Conservation (phyloP, 305 asterid species). For the Stenogyne calaminthoides region DNA sequence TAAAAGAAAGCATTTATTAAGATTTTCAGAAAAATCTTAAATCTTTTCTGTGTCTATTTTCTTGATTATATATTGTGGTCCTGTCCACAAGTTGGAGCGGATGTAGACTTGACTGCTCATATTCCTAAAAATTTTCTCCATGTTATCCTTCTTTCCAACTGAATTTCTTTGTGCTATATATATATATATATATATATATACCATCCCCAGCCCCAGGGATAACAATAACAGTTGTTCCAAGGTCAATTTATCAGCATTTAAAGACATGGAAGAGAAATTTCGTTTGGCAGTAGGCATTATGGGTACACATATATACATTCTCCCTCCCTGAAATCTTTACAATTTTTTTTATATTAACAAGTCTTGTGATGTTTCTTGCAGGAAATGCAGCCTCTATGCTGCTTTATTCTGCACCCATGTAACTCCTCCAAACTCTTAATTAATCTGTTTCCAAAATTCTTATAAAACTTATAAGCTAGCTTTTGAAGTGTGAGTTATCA, state of each 20-base stretch:
- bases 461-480: neutral
- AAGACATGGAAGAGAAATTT: slow-evolving; percentile 57
- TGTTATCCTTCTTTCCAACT: slow-evolving; percentile 11
- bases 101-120: slow-evolving; percentile 29
- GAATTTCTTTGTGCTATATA: slow-evolving; percentile 39
- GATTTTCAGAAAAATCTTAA: too few relatives aligned
- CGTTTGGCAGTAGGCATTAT: slow-evolving; percentile 70
- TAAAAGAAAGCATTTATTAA: too few relatives aligned
- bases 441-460: neutral
- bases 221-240: slow-evolving; percentile 5
- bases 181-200: too few relatives aligned
- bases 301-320: slow-evolving; percentile 39
- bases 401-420: slow-evolving; percentile 78
- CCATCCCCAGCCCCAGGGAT: slow-evolving; percentile 13
- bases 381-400: slow-evolving; percentile 75
- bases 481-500: neutral
- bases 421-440: slow-evolving; percentile 22
- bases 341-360: slow-evolving; percentile 7
- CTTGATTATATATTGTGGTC: slow-evolving; percentile 15
- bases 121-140: slow-evolving; percentile 15
- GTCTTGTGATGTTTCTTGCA: slow-evolving; percentile 42
- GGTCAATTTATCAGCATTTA: neutral
- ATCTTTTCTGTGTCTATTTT: too few relatives aligned
- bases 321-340: neutral
- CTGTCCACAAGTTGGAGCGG: slow-evolving; percentile 29